Evolutionary conservation across 2,329 filamentous ascomycete species (phyloP).

Genomic region (Botryotinia globosa): DNA sequence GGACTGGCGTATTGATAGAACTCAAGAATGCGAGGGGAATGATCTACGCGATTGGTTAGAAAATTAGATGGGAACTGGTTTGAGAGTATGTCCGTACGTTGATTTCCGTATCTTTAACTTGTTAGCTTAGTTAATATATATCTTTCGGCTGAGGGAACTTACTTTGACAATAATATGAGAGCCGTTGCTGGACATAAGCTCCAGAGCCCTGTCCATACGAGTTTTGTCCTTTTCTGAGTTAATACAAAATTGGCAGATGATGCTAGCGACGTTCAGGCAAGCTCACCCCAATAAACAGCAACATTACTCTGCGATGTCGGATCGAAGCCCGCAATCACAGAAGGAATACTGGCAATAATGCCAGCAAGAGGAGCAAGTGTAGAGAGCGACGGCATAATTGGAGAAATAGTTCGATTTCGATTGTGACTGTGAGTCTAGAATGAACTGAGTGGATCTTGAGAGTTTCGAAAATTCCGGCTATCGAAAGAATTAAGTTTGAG

Average conservation of each 20-base stretch:
- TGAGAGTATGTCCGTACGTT: conserved; percentile 40
- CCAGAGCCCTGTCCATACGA: conserved; percentile 50
- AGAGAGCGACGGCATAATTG: neutral
- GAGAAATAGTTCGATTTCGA: neutral
- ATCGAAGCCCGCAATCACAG: conserved; percentile 44
- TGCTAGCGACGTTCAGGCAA: neutral
- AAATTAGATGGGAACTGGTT: neutral
- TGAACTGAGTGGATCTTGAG: neutral
- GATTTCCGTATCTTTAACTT: conserved; percentile 44
- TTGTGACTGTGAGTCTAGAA: neutral
- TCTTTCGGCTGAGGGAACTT: conserved; percentile 33
- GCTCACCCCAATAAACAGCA: conserved; percentile 64
- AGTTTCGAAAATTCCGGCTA: neutral
- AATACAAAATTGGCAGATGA: neutral
- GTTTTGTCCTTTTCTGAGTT: conserved; percentile 51
- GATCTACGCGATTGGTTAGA: conserved; percentile 44
- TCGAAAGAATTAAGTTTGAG: neutral
- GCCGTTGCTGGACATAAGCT: conserved; percentile 49
- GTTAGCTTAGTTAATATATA: conserved; percentile 17
- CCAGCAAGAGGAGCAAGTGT: conserved; percentile 29
- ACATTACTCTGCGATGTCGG: conserved; percentile 51
- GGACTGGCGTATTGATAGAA: conserved; percentile 50
- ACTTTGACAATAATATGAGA: conserved; percentile 60
- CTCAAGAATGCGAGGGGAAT: conserved; percentile 64
- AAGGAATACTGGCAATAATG: conserved; percentile 37